Percentiles rank a stretch among this genome's conserved stretches.
Evolutionary conservation across 352 stramenopile species (phyloP).

Genomic region (Pythium insidiosum): DNA sequence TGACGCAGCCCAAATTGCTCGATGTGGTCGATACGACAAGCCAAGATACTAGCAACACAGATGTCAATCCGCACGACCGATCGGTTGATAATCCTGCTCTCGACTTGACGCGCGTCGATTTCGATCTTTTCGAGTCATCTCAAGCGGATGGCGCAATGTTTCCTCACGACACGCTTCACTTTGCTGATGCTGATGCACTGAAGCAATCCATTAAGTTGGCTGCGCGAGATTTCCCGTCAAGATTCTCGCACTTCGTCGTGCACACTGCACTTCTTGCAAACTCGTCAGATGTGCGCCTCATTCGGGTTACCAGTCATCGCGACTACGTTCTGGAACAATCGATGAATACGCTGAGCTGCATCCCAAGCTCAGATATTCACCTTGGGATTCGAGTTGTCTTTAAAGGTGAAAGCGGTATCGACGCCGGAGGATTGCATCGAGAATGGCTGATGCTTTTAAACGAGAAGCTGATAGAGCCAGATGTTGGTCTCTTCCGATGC

Average conservation of each 20-base stretch:
- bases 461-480: conserved; percentile 43
- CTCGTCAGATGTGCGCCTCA: conserved; percentile 70
- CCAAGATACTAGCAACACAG: too few relatives aligned
- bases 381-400: conserved; percentile 83
- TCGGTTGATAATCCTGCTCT: too few relatives aligned
- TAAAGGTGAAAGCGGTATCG: conserved; percentile 73
- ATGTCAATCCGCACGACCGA: too few relatives aligned
- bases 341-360: conserved; percentile 51
- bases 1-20: too few relatives aligned
- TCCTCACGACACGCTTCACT: too few relatives aligned
- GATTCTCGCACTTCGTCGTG: conserved; percentile 17
- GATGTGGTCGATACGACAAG: too few relatives aligned
- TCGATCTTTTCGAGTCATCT: too few relatives aligned
- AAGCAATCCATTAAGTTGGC: too few relatives aligned
- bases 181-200: too few relatives aligned
- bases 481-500: too few relatives aligned
- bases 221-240: neutral
- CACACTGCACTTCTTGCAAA: conserved; percentile 69
- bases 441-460: conserved; percentile 92
- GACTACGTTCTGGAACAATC: conserved; percentile 68
- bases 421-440: conserved; percentile 81
- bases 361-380: conserved; percentile 45
- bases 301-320: conserved; percentile 42
- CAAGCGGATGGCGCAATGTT: too few relatives aligned
- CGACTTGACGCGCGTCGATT: too few relatives aligned